phyloP scores from a whole-genome alignment of 768 basidiomycete genomes.

The Epithele typhae region DNA sequence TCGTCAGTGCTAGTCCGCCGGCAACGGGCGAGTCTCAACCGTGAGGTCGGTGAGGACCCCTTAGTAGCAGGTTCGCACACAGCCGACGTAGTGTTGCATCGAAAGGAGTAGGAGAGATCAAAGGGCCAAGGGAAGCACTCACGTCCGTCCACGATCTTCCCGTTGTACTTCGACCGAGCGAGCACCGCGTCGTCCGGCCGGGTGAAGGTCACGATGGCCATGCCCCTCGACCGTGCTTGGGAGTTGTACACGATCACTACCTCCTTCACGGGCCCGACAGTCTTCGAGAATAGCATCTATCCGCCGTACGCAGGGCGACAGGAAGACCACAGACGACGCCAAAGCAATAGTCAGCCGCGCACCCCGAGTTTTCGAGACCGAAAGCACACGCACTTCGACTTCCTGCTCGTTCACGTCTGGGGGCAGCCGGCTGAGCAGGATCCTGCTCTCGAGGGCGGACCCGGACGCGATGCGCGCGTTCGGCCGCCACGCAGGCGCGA shows the following conservation, averaged over 20 bases:
- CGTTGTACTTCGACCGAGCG: conserved; percentile 67
- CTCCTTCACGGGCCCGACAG: conserved; percentile 70
- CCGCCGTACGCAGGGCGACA: background rate
- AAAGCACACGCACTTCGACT: conserved; percentile 46
- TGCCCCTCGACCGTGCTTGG: conserved; percentile 72
- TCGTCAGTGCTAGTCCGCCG: no score
- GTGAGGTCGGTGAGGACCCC: no score
- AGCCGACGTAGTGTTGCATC: no score
- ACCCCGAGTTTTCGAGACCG: background rate
- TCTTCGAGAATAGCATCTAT: conserved; percentile 73
- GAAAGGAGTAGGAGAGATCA: no score
- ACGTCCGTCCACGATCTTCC: conserved; percentile 71
- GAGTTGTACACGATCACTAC: conserved; percentile 71
- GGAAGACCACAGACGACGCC: background rate
- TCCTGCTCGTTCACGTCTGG: conserved; percentile 66
- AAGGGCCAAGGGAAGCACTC: conserved; percentile 17
- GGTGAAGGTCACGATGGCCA: conserved; percentile 71
- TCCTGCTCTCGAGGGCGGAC: conserved; percentile 42
- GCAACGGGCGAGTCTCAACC: no score
- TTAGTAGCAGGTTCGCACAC: no score
- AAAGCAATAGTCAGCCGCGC: conserved; percentile 1
- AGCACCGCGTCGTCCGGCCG: conserved; percentile 56
- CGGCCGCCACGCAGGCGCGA: conserved; percentile 59
- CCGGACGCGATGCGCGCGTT: conserved; percentile 19
- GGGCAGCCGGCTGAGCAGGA: conserved; percentile 62